Percentiles rank a stretch among this genome's conserved stretches.
Evolutionary conservation across 495 filamentous ascomycete species (phyloP).

Genomic region (Podospora pseudopauciseta): DNA sequence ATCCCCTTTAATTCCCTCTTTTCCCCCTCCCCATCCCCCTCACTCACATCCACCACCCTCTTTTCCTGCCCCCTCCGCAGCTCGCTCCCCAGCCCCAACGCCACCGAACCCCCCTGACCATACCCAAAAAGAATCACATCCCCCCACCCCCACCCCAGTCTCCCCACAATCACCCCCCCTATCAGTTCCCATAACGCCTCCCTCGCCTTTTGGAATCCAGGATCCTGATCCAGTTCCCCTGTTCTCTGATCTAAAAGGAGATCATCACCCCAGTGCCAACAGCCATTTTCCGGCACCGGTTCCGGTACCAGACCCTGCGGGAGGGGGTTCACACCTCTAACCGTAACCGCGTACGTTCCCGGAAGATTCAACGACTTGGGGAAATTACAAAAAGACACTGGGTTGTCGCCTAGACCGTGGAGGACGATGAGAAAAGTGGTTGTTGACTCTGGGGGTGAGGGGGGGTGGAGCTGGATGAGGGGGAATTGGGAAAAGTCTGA

Average conservation of each 20-base stretch:
- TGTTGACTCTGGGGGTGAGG: constrained; percentile 43
- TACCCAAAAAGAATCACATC: constrained; percentile 80
- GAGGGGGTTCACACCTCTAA: constrained; percentile 69
- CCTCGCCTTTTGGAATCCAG: constrained; percentile 62
- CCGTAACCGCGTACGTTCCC: constrained; percentile 70
- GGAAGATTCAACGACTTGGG: constrained; percentile 72
- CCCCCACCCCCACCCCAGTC: constrained; percentile 64
- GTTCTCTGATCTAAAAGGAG: constrained; percentile 58
- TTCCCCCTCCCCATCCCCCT: neutral
- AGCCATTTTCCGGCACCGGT: constrained; percentile 16
- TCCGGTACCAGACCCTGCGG: constrained; percentile 57
- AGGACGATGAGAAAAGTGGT: constrained; percentile 81
- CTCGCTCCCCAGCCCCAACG: constrained; percentile 49
- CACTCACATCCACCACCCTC: constrained; percentile 18
- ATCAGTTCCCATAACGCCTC: constrained; percentile 56
- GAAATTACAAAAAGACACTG: constrained; percentile 65
- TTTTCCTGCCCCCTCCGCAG: constrained; percentile 24
- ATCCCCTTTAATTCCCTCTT: constrained; percentile 53
- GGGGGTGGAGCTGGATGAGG: constrained; percentile 30
- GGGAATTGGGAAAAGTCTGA: constrained; percentile 36
- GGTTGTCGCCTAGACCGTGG: constrained; percentile 83
- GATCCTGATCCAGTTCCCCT: constrained; percentile 71
- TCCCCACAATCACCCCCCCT: constrained; percentile 54
- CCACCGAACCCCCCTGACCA: constrained; percentile 83
- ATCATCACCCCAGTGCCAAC: constrained; percentile 92